Conservation (phyloP, 495 filamentous ascomycete genomes). For the Neurospora discreta region DNA sequence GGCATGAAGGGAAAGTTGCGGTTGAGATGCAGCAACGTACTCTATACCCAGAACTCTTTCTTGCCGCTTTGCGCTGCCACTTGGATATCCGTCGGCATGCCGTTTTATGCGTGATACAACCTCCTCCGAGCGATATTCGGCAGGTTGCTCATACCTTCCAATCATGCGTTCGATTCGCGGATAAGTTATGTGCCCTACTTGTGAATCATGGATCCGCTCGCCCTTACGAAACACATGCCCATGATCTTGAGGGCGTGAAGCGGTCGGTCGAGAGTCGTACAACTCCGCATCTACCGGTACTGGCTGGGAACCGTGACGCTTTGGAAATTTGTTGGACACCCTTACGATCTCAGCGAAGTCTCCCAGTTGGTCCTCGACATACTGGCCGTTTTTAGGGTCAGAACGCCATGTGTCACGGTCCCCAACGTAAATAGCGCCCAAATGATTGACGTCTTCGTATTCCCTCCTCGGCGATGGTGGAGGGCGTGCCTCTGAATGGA, state of each 20-base stretch:
- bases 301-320: conserved; percentile 12
- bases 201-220: background rate
- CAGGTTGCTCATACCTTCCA: background rate
- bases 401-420: background rate
- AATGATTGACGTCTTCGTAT: background rate
- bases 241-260: background rate
- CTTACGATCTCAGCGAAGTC: conserved; percentile 18
- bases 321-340: conserved; percentile 22
- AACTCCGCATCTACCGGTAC: background rate
- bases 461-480: background rate
- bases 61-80: conserved; percentile 2
- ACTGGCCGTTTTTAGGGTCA: conserved; percentile 1
- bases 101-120: background rate
- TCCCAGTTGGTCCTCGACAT: conserved; percentile 3
- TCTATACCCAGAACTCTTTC: conserved; percentile 19
- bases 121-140: background rate
- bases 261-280: background rate
- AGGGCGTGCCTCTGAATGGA: background rate
- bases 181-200: background rate
- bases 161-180: background rate
- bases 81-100: background rate
- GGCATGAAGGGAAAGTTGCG: background rate
- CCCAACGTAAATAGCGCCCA: background rate
- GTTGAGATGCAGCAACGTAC: conserved; percentile 4
- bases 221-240: background rate